Percentiles rank a stretch among this genome's conserved stretches.
Conservation (phyloP, 179 eudicot genomes). For the Actinidia polygama region DNA sequence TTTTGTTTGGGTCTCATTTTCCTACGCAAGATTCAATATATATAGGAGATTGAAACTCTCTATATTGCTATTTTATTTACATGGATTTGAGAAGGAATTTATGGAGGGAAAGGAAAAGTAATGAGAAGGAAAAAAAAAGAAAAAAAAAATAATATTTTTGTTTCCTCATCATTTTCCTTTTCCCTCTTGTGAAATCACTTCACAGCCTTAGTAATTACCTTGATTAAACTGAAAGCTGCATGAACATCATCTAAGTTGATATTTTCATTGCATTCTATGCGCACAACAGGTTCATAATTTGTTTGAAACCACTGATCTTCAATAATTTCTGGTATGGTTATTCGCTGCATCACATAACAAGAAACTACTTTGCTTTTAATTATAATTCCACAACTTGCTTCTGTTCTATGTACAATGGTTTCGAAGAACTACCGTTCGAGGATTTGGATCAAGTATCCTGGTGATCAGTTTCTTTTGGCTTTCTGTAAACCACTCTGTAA, state of each 20-base stretch:
- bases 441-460: slow-evolving; percentile 43
- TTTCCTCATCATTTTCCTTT: too few relatives aligned
- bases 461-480: slow-evolving; percentile 47
- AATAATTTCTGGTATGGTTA: slow-evolving; percentile 48
- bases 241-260: slow-evolving; percentile 34
- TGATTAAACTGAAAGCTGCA: slow-evolving; percentile 33
- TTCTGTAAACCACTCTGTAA: slow-evolving; percentile 56
- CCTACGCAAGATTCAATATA: slow-evolving; percentile 18
- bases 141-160: too few relatives aligned
- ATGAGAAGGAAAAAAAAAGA: too few relatives aligned
- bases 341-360: slow-evolving; percentile 42
- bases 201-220: slow-evolving; percentile 33
- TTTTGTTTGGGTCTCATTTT: slow-evolving; percentile 16
- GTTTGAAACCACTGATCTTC: slow-evolving; percentile 61
- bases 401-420: not conserved
- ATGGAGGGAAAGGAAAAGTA: too few relatives aligned
- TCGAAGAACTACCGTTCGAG: slow-evolving; percentile 37
- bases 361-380: slow-evolving; percentile 2
- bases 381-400: not conserved
- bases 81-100: too few relatives aligned
- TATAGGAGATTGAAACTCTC: not conserved
- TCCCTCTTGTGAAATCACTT: too few relatives aligned
- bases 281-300: slow-evolving; percentile 45
- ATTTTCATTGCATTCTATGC: slow-evolving; percentile 33
- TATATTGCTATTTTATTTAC: not conserved